Evolutionary conservation across 2,329 filamentous ascomycete species (phyloP).

Genomic region (Helotiales sp.): DNA sequence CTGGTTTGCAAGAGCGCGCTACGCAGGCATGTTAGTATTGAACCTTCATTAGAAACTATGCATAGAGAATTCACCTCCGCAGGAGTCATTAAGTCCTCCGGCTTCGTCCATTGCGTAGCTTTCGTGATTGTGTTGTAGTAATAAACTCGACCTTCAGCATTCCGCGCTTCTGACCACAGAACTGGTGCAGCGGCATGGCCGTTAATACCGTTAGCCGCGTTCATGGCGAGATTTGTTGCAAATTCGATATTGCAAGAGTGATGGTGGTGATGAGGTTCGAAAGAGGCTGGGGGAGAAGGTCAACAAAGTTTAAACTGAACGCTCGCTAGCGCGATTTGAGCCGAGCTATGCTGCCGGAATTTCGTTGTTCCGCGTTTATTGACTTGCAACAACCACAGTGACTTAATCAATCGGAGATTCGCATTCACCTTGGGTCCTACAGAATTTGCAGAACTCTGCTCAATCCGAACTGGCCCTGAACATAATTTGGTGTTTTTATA

Average conservation of each 20-base stretch:
- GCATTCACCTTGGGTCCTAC: background rate
- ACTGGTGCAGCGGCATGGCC: slow-evolving; percentile 48
- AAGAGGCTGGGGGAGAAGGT: background rate
- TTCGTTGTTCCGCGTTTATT: background rate
- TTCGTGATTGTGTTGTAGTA: slow-evolving; percentile 90
- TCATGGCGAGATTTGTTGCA: slow-evolving; percentile 34
- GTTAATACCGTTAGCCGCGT: slow-evolving; percentile 41
- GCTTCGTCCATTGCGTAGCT: slow-evolving; percentile 92
- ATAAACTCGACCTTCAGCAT: slow-evolving; percentile 82
- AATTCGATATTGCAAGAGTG: background rate
- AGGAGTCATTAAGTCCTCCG: slow-evolving; percentile 82
- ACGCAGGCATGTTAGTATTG: slow-evolving; percentile 23
- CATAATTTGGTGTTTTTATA: too few relatives aligned
- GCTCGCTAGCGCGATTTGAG: background rate
- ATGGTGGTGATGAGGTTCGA: background rate
- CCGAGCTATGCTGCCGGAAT: background rate
- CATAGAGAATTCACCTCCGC: slow-evolving; percentile 66
- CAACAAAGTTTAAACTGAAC: background rate
- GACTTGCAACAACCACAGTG: background rate
- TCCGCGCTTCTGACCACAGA: slow-evolving; percentile 81
- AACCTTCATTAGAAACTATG: slow-evolving; percentile 28
- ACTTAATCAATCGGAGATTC: background rate
- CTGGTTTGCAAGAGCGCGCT: slow-evolving; percentile 81
- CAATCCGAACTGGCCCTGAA: too few relatives aligned
- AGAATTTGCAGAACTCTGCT: background rate